phyloP scores from a whole-genome alignment of 2,329 filamentous ascomycete species.

The Elsinoe arachidis region DNA sequence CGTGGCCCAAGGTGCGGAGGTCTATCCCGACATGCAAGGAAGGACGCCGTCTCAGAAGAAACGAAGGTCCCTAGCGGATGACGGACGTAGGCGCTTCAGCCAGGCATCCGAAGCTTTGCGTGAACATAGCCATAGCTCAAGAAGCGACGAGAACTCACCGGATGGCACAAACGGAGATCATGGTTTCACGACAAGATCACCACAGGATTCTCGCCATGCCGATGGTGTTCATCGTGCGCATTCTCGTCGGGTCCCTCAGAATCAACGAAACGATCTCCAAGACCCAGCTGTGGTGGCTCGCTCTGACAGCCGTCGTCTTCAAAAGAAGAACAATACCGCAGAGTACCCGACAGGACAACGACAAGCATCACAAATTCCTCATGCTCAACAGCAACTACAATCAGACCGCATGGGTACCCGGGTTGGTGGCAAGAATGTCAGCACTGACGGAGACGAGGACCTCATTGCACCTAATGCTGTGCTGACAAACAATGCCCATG shows the following conservation, averaged over 20 bases:
- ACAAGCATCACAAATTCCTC: slow-evolving; percentile 15
- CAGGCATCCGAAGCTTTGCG: slow-evolving; percentile 15
- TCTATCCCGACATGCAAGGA: background rate
- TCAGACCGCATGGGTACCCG: slow-evolving; percentile 31
- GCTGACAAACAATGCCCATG: slow-evolving; percentile 19
- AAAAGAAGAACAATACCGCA: slow-evolving; percentile 20
- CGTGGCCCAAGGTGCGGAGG: background rate
- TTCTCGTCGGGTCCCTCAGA: background rate
- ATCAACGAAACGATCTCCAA: background rate
- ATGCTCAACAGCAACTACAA: slow-evolving; percentile 32
- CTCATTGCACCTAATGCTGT: slow-evolving; percentile 26
- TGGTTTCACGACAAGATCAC: background rate
- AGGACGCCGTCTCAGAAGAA: slow-evolving; percentile 3
- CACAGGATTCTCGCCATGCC: background rate
- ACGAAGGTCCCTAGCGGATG: background rate
- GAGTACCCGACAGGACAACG: slow-evolving; percentile 14
- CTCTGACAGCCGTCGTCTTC: slow-evolving; percentile 28
- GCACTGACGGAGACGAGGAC: slow-evolving; percentile 29
- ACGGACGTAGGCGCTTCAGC: slow-evolving; percentile 13
- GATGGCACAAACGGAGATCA: background rate
- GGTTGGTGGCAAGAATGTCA: slow-evolving; percentile 24
- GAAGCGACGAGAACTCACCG: background rate
- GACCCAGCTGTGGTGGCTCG: slow-evolving; percentile 23
- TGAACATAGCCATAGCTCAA: slow-evolving; percentile 2
- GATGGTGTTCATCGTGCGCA: background rate